Conservation (phyloP, 2,329 filamentous ascomycete genomes). For the Xylaria polymorpha region DNA sequence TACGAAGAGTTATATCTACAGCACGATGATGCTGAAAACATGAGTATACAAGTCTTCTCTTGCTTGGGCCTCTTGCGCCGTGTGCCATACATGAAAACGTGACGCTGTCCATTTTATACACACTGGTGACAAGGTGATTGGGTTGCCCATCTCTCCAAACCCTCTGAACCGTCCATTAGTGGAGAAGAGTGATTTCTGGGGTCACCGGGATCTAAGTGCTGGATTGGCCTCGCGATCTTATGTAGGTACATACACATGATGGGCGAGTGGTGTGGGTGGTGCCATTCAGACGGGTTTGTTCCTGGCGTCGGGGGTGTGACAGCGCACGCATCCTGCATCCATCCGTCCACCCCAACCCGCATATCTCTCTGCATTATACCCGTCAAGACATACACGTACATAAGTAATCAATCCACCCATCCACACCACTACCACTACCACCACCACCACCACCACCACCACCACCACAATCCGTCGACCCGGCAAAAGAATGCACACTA, state of each 20-base stretch:
- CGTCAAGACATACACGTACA: slow-evolving; percentile 28
- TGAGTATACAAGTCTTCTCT: slow-evolving; percentile 32
- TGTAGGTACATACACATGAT: slow-evolving; percentile 32
- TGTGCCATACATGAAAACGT: slow-evolving; percentile 13
- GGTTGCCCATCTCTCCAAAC: background rate
- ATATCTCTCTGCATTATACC: slow-evolving; percentile 28
- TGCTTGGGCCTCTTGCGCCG: background rate
- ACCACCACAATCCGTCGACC: slow-evolving; percentile 19
- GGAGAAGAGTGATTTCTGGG: slow-evolving; percentile 21
- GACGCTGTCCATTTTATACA: background rate
- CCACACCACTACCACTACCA: slow-evolving; percentile 31
- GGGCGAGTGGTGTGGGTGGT: slow-evolving; percentile 38
- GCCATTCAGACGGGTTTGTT: slow-evolving; percentile 36
- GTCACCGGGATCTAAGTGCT: slow-evolving; percentile 19
- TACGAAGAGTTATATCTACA: slow-evolving; percentile 41
- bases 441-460: slow-evolving; percentile 11
- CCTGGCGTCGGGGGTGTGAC: slow-evolving; percentile 38
- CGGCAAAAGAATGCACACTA: slow-evolving; percentile 28
- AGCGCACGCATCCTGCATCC: slow-evolving; percentile 36
- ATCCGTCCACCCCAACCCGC: slow-evolving; percentile 36
- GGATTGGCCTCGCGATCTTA: slow-evolving; percentile 20
- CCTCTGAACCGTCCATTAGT: slow-evolving; percentile 4
- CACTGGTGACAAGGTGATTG: background rate
- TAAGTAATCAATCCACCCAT: slow-evolving; percentile 35
- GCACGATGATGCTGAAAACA: slow-evolving; percentile 31